Base-by-base conservation (phyloP, 208 protist species). In the Trypanosomatidae sp. region DNA sequence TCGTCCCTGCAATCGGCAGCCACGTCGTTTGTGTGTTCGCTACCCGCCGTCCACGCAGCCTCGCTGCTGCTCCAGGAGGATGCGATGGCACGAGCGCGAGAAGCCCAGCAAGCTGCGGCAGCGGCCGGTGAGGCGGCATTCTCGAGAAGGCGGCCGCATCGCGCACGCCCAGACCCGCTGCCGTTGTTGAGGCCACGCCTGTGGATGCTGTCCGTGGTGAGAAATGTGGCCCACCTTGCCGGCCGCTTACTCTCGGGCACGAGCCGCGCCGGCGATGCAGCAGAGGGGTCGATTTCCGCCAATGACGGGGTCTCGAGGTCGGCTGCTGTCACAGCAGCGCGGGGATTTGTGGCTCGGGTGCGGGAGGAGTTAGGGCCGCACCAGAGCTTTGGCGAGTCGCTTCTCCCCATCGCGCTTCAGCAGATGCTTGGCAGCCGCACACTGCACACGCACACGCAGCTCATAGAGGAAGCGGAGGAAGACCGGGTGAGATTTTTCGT, bases 321-420 rank as follows among this genome's bases (percentile, higher is more conserved):
- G n/a, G 66, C 66, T 28, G 67, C 78, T 3, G 68, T 82, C 19
- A 12, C 62, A 33, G 76, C 69, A 8, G 68, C 72, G 2, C 55
- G 47, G 9, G 66, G 28, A 6, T 80, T 74, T 10, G 39, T 78
- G 25, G 70, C 28, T 3, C 69, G 36, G 10, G 71, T 80, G 19
- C 67, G 66, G 41, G 81, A 86, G 52, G 81, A 86, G 62, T 68
- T 86, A 17, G 81, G 81, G 7, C 81, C 81, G 0, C 79, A 72
- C 39, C 81, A 83, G 44, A 28, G 53, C 55, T 71, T 56, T 9
- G 41, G 66, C n/a, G 66, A 62, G 36, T 71, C 76, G 0, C 36
- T 79, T 6, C 43, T 83, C 10, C 78, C 82, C 33, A 47, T 62
- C 15, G 60, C 43, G 8, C 56, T 83, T 7, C 73, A 78, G 62